Evolutionary conservation across 495 filamentous ascomycete species (phyloP).

Genomic region (Platismatia glauca): DNA sequence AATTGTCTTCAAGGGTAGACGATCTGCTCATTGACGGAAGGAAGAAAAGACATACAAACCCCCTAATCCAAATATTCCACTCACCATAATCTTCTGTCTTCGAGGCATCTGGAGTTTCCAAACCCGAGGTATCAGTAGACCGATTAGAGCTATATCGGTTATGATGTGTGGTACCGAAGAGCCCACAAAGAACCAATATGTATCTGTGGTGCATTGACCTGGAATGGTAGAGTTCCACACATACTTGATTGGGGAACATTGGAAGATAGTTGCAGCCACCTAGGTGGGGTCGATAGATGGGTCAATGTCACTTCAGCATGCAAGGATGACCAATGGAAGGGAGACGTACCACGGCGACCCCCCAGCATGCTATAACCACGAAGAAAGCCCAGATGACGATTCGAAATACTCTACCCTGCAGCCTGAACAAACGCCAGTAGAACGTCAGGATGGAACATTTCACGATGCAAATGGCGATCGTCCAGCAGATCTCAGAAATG

Average conservation of each 20-base stretch:
- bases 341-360: slow-evolving; percentile 4
- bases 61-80: slow-evolving; percentile 13
- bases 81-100: slow-evolving; percentile 26
- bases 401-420: background rate
- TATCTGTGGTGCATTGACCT: slow-evolving; percentile 21
- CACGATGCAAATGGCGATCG: slow-evolving; percentile 24
- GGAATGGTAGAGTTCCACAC: background rate
- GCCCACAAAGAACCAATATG: slow-evolving; percentile 21
- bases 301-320: background rate
- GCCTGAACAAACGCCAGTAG: slow-evolving; percentile 29
- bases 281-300: slow-evolving; percentile 6
- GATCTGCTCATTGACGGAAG: background rate
- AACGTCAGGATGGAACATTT: slow-evolving; percentile 24
- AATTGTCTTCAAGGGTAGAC: background rate
- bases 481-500: slow-evolving; percentile 20
- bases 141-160: slow-evolving; percentile 32
- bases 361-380: slow-evolving; percentile 18
- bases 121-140: slow-evolving; percentile 35
- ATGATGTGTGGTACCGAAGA: slow-evolving; percentile 27
- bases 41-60: slow-evolving; percentile 12
- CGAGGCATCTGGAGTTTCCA: slow-evolving; percentile 31
- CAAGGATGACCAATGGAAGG: background rate
- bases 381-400: slow-evolving; percentile 29
- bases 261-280: slow-evolving; percentile 28
- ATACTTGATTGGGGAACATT: slow-evolving; percentile 26